A percentile compares a stretch with the other conserved stretches of the same genome.
phyloP scores from a whole-genome alignment of 139 green algal genomes.

The Deuterostichococcus epilithicus region DNA sequence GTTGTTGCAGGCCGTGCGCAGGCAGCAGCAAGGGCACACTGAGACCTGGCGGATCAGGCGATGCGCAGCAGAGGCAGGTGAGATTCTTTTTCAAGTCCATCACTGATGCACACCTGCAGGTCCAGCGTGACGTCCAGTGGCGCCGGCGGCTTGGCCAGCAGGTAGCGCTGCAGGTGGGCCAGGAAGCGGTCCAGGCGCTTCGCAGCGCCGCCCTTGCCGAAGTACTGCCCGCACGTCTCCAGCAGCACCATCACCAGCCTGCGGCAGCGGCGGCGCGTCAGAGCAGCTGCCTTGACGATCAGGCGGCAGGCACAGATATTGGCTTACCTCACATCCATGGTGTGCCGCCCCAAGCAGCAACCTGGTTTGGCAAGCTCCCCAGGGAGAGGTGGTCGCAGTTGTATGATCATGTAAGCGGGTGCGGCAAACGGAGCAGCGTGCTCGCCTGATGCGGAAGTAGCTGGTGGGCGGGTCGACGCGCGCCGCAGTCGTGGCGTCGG shows the following conservation, averaged over 20 bases:
- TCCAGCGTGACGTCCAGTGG: constrained; percentile 92
- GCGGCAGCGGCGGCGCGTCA: neutral
- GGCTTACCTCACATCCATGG: too few relatives aligned
- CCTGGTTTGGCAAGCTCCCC: too few relatives aligned
- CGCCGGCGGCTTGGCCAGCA: constrained; percentile 73
- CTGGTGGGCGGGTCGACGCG: constrained; percentile 51
- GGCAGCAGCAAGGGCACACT: too few relatives aligned
- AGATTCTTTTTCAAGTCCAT: too few relatives aligned
- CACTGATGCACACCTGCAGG: constrained; percentile 63
- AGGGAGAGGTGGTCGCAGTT: too few relatives aligned
- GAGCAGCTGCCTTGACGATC: neutral
- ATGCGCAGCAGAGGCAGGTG: too few relatives aligned
- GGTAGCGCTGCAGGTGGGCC: constrained; percentile 85
- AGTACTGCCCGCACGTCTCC: constrained; percentile 83
- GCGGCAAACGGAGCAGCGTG: too few relatives aligned
- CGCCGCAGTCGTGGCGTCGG: constrained; percentile 43
- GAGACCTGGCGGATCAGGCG: too few relatives aligned
- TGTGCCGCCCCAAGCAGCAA: too few relatives aligned
- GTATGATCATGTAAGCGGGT: too few relatives aligned
- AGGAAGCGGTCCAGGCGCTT: constrained; percentile 85
- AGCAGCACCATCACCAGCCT: constrained; percentile 75
- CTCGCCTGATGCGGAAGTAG: constrained; percentile 47
- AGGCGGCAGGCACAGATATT: too few relatives aligned
- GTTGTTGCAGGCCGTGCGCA: too few relatives aligned
- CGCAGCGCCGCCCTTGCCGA: constrained; percentile 58